Base-by-base conservation (phyloP, 306 rosid species). In the Vicia sativa region DNA sequence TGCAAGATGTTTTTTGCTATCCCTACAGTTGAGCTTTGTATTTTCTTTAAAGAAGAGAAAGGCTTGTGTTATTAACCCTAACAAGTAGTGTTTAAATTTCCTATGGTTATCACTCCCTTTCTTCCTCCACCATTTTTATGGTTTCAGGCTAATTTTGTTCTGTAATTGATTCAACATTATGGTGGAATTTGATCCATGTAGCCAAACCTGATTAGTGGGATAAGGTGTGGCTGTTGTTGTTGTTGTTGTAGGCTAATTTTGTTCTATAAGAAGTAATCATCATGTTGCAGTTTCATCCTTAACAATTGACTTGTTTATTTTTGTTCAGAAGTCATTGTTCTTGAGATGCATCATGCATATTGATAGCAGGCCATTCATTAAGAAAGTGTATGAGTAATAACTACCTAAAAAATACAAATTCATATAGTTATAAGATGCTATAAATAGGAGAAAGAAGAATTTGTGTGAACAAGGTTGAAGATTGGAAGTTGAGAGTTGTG, bases 91-190 rank as follows among this genome's bases (percentile, higher is more conserved):
- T 62, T 79, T 65, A 41, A 37, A 42, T 42, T 50, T 52, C 28
- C 58, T 29, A 31, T 14, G 38, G 56, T 39, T 16, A 16, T 48
- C 37, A 28, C 31, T 64, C 34, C 55, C 52, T 55, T 71, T 56
- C 13, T 71, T 71, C 31, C 71, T 62, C 53, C 43, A 69, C 46
- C 23, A 11, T 55, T 70, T 67, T 29, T 53, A 41, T n/a, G n/a
- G 69, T 62, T 67, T 62, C 53, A 41, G 44, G 42, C 53, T 42
- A 38, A 53, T 14, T 50, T 13, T 53, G 70, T 62, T 14, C 62
- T 25, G 23, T 21, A 21, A n/a, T n/a, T n/a, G n/a, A n/a, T n/a
- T n/a, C n/a, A n/a, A n/a, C n/a, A n/a, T n/a, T n/a, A n/a, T n/a
- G n/a, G n/a, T n/a, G n/a, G n/a, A n/a, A n/a, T n/a, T n/a, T n/a